A percentile compares a stretch with the other conserved stretches of the same genome.
These are phyloP conservation scores for Trichoderma gracile DNA, from an alignment of 2,329 filamentous ascomycete species.

Conservation along the genomic window DNA sequence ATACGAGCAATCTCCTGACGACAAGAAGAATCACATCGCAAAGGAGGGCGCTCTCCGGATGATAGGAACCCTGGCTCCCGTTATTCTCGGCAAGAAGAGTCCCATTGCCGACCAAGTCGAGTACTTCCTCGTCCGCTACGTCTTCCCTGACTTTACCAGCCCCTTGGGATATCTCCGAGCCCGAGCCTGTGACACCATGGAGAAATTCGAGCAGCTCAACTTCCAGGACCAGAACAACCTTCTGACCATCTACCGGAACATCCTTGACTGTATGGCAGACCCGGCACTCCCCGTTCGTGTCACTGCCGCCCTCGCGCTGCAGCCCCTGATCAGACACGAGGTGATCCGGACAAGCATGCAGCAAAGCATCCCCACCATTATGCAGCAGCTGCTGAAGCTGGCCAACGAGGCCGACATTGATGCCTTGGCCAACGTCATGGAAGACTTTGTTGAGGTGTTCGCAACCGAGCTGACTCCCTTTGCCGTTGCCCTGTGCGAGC, in stretches of 20 bases:
- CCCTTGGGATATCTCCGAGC: constrained; percentile 89
- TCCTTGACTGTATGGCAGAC: constrained; percentile 95
- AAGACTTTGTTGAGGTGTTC: constrained; percentile 98
- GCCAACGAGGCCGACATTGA: constrained; percentile 98
- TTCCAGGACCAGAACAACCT: constrained; percentile 97
- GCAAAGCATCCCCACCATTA: constrained; percentile 96
- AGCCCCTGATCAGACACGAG: constrained; percentile 94
- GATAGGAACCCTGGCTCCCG: constrained; percentile 92
- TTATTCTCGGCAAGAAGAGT: constrained; percentile 96
- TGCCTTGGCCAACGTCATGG: constrained; percentile 97
- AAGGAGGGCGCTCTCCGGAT: constrained; percentile 96
- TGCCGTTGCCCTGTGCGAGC: constrained; percentile 91
- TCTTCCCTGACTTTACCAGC: constrained; percentile 97
- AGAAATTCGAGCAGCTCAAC: constrained; percentile 96
- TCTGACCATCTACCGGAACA: constrained; percentile 93
- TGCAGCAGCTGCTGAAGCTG: constrained; percentile 96
- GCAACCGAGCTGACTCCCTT: constrained; percentile 96
- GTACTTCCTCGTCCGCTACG: constrained; percentile 96
- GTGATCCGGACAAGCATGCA: constrained; percentile 95
- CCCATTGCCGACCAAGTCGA: constrained; percentile 97
- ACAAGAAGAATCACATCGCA: constrained; percentile 88
- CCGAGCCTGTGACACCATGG: constrained; percentile 92
- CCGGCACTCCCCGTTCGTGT: constrained; percentile 90
- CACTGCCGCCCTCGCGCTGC: constrained; percentile 87
- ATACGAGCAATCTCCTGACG: constrained; percentile 80